Evolutionary conservation across 495 filamentous ascomycete genomes (phyloP), one percentile per base, ranked within the genome.

Genomic region (Rhizodiscina lignyota): DNA sequence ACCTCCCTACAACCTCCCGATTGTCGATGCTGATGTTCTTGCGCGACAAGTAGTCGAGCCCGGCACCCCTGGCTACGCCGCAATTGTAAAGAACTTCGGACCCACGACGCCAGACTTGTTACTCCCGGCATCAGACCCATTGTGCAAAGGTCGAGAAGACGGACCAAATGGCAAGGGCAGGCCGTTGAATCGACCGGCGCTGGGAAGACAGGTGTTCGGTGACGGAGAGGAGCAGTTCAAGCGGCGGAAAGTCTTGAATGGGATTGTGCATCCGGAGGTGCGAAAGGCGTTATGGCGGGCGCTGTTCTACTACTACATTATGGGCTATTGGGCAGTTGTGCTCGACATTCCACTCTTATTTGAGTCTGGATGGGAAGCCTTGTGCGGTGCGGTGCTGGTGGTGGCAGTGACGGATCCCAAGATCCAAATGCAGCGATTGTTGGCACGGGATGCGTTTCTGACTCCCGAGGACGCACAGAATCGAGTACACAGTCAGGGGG

Each of bases 11-110:
- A 70, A 68, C 46, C 72, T 96, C 51, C 87, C 89, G 52, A 70
- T 96, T 50, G 80, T 97, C 66, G 89, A 97, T 60, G 84, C 89
- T 46, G 91, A 97, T 66, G 53, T 86, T 19, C 63, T 96, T 45
- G 84, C 89, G 36, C 83, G 84, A 45, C 62, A 82, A 45, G 89
- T 93, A 40, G 85, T 96, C 56, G 78, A 83, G 53, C 89, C 89
- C 1, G 86, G 87, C 34, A 91, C 82, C 3, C 42, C 66, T 8
- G 83, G 77, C 47, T 91, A 93, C 70, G 64, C 66, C 24, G 67
- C 70, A 12, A 91, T 94, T 49, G 66, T 93, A 23, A 54, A 58
- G 6, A 62, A 92, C 59, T 96, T 97, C 53, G 64, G 60, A 2
- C 66, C 81, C 18, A 76, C 62, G 18, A 93, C 85, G 0, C 85